Percentiles rank a stretch among this genome's conserved stretches.
Evolutionary conservation across 176 grass and related monocot species (phyloP).

Genomic region (Rhynchospora pubera): DNA sequence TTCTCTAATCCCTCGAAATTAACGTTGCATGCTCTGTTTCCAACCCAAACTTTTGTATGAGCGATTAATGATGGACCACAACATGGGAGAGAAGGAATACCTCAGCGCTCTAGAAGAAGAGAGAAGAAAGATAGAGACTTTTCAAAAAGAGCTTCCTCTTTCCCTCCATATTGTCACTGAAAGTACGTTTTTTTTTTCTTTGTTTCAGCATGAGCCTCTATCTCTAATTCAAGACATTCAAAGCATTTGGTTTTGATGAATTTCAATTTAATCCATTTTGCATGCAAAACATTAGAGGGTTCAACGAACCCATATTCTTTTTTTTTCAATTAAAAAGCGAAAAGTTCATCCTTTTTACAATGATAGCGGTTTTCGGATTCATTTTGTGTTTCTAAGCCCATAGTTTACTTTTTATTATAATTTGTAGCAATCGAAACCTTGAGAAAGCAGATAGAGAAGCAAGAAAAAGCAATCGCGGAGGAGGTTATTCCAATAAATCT

Average conservation of each 20-base stretch:
- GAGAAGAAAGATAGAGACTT: constrained; percentile 64
- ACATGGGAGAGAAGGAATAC: constrained; percentile 35
- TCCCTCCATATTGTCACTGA: constrained; percentile 73
- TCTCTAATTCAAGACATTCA: not conserved
- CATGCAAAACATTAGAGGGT: not conserved
- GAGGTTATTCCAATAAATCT: constrained; percentile 85
- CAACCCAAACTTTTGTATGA: not conserved
- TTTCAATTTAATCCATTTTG: not conserved
- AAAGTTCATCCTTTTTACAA: not conserved
- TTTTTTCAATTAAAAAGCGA: not conserved
- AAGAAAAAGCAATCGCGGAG: constrained; percentile 42
- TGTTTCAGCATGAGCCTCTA: not conserved
- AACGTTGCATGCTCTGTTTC: not conserved
- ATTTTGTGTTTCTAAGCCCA: not conserved
- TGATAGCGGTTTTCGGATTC: not conserved
- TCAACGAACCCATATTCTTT: not conserved
- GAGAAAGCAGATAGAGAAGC: constrained; percentile 38
- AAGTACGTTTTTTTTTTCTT: constrained; percentile 25
- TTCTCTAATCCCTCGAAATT: not conserved
- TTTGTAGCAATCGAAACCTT: constrained; percentile 61
- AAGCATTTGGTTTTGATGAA: not conserved
- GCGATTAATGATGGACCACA: constrained; percentile 9
- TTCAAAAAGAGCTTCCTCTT: constrained; percentile 81
- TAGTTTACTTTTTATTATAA: not conserved
- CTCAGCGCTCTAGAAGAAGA: constrained; percentile 72